Conservation (phyloP, 345 rosid species). For the Luvunga scandens region DNA sequence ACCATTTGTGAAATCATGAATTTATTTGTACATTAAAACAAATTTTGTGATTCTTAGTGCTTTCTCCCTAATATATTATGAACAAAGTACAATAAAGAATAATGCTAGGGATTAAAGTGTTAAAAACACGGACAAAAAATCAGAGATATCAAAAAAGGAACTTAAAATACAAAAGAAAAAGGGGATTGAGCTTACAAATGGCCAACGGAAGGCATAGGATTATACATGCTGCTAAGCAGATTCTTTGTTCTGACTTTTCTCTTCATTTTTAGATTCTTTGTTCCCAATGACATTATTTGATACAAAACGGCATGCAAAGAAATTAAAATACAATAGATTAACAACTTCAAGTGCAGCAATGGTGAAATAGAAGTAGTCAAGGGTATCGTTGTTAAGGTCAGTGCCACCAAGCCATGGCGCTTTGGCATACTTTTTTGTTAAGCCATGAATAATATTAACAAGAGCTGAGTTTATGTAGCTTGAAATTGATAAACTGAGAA, state of each 20-base stretch:
- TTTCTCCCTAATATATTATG: too few species aligned
- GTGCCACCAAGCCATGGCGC: conserved; percentile 49
- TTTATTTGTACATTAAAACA: too few species aligned
- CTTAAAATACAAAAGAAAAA: background rate
- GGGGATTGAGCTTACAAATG: too few species aligned
- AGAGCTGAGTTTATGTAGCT: conserved; percentile 28
- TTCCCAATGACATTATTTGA: background rate
- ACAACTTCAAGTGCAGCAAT: conserved; percentile 30
- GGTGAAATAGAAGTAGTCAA: conserved; percentile 39
- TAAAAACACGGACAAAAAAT: background rate
- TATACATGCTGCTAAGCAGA: background rate
- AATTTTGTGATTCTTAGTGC: too few species aligned
- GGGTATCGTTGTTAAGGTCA: conserved; percentile 38
- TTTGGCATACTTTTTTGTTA: conserved; percentile 21
- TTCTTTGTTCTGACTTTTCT: background rate
- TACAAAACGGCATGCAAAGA: conserved; percentile 29
- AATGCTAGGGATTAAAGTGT: background rate
- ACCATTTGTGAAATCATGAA: too few species aligned
- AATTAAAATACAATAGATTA: conserved; percentile 42
- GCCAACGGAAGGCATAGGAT: background rate
- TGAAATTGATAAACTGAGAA: conserved; percentile 52
- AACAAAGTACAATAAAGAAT: too few species aligned
- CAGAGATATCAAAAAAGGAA: background rate
- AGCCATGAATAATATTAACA: conserved; percentile 16
- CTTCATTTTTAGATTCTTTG: background rate